Evolutionary conservation across 176 grass and related monocot species (phyloP).

Genomic region (Olyra latifolia): DNA sequence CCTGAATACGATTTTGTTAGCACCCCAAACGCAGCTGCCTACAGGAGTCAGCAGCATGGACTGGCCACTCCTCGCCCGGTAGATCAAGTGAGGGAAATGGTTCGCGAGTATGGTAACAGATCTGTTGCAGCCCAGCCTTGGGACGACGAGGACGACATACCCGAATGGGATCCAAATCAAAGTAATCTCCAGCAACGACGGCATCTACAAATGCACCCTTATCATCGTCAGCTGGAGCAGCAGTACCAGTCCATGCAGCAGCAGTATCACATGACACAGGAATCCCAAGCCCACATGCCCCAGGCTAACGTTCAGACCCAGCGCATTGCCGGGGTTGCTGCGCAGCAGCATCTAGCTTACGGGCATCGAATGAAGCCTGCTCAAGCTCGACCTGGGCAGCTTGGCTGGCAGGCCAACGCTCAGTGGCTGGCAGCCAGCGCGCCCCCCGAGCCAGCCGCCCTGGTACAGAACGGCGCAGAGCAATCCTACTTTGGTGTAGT

Average conservation of each 20-base stretch:
- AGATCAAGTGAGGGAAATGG: slow-evolving; percentile 45
- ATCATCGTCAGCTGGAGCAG: neutral
- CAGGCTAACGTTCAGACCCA: neutral
- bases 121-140: slow-evolving; percentile 35
- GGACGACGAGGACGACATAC: slow-evolving; percentile 42
- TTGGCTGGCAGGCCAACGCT: slow-evolving; percentile 18
- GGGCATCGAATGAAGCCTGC: neutral
- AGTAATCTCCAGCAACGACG: slow-evolving; percentile 19
- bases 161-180: slow-evolving; percentile 53
- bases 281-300: neutral
- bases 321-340: neutral
- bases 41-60: slow-evolving; percentile 8
- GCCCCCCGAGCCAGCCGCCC: neutral
- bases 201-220: neutral
- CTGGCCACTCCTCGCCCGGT: neutral
- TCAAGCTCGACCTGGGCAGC: neutral
- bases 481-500: neutral
- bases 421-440: neutral
- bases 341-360: neutral
- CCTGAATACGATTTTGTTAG: slow-evolving; percentile 54
- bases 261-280: neutral
- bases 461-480: neutral
- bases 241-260: slow-evolving; percentile 7
- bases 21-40: slow-evolving; percentile 1
- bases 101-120: slow-evolving; percentile 50